These are phyloP conservation scores for Blastobotrys buckinghamii DNA, from an alignment of 1,139 yeast genomes.

Conservation along the genomic window DNA sequence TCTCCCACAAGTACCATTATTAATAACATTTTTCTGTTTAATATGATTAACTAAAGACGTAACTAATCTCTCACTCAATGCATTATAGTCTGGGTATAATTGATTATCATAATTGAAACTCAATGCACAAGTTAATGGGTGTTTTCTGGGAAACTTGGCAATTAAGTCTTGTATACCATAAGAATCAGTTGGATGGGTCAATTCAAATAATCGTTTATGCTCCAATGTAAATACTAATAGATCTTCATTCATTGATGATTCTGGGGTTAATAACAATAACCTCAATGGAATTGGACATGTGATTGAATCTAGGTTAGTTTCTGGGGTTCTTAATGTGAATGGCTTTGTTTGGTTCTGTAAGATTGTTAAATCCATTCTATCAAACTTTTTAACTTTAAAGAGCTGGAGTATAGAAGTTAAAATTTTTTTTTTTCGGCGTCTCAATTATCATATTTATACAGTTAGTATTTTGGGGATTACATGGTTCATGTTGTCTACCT, in stretches of 20 bases:
- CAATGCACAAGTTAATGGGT: conserved; percentile 2
- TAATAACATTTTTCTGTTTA: not conserved
- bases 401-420: too few relatives aligned
- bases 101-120: not conserved
- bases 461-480: too few relatives aligned
- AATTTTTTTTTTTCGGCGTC: not conserved
- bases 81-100: not conserved
- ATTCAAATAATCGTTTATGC: conserved; percentile 3
- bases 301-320: not conserved
- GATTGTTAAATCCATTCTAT: not conserved
- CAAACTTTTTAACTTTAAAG: too few relatives aligned
- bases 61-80: not conserved
- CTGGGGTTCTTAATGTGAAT: not conserved
- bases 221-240: conserved; percentile 5
- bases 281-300: not conserved
- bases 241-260: conserved; percentile 2
- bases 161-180: conserved; percentile 3
- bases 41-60: not conserved
- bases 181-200: not conserved
- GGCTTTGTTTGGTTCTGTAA: not conserved
- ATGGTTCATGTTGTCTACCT: too few relatives aligned
- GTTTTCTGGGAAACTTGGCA: conserved; percentile 1
- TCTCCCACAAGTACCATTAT: not conserved
- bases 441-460: too few relatives aligned
- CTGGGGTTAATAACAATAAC: not conserved